Percentiles rank a stretch among this genome's conserved stretches.
These are phyloP conservation scores for Gleditsia sinensis DNA, from an alignment of 306 rosid species.

Conservation along the genomic window DNA sequence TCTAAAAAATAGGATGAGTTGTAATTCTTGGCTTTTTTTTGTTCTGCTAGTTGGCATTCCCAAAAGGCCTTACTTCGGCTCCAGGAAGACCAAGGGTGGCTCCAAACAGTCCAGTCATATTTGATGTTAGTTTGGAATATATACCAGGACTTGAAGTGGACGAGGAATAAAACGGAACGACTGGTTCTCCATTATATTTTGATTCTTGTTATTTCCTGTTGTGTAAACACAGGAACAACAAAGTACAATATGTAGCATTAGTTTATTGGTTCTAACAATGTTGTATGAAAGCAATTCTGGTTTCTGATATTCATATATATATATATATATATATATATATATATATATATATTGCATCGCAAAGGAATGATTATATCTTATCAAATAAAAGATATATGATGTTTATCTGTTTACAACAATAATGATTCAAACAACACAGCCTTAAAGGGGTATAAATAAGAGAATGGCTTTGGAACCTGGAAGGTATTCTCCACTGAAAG, in stretches of 20 bases:
- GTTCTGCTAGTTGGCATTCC: conserved; percentile 82
- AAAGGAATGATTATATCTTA: no score
- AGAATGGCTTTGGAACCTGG: neutral
- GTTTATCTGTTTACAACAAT: neutral
- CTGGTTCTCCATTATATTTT: neutral
- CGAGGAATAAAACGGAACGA: conserved; percentile 50
- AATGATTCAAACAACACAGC: neutral
- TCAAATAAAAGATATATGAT: no score
- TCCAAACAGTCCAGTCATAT: conserved; percentile 88
- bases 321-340: neutral
- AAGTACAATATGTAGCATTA: neutral
- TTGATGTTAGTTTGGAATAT: conserved; percentile 90
- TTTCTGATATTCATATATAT: neutral
- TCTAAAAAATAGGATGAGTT: neutral
- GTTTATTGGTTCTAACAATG: neutral
- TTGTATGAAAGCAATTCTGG: neutral
- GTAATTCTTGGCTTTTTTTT: conserved; percentile 23
- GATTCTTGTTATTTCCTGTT: neutral
- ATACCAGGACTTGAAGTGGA: conserved; percentile 85
- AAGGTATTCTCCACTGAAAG: neutral
- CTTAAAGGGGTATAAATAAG: neutral
- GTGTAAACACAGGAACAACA: neutral
- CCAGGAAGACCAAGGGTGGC: conserved; percentile 99
- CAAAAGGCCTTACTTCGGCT: conserved; percentile 90
- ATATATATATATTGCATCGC: neutral